Evolutionary conservation across 352 stramenopile species (phyloP), one percentile per base, ranked within the genome.

Genomic region (Globisporangium lucens): DNA sequence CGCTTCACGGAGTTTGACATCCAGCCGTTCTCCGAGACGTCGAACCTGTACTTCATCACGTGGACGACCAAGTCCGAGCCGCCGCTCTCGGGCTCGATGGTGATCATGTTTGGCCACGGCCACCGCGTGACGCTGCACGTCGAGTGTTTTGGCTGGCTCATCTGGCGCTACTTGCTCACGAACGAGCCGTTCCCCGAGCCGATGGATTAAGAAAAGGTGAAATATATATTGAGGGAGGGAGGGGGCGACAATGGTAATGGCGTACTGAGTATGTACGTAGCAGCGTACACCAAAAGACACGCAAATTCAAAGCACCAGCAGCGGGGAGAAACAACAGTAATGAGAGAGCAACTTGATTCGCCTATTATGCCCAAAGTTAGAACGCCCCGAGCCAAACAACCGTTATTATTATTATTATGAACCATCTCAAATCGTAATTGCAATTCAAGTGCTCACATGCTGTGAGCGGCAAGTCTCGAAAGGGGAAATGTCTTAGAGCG

Each of bases 101-200:
- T 92, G 29, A 94, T 94, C 68, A 89, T 94, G 83, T 94, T 94
- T 64, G 86, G 86, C 63, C 85, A 90, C 58, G 82, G 86, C 20
- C 82, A 94, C 64, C 86, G 86, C 38, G 86, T 94, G 61, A 94
- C 83, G 58, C 80, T 94, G 60, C 86, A 94, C 67, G 83, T 94
- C 59, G 86, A 94, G 68, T 90, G 85, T 67, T 94, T 94, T 60
- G 86, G 86, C 30, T 94, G 86, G 86, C 75, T 94, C 62, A 94
- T 94, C 61, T 94, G 86, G 86, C 83, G 86, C 46, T 94, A 94
- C 66, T 53, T 94, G 72, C 81, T 94, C 46, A 90, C 84, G 35
- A 94, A 94, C 65, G 78, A 89, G 72, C 86, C 83, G 9, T 94
- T 94, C 66, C 86, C 86, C 6, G 86, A 94, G 67, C 55, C 69